Evolutionary conservation across 2,329 filamentous ascomycete genomes (phyloP), one percentile per base, ranked within the genome.

Genomic region (Incumbomyces lentus): DNA sequence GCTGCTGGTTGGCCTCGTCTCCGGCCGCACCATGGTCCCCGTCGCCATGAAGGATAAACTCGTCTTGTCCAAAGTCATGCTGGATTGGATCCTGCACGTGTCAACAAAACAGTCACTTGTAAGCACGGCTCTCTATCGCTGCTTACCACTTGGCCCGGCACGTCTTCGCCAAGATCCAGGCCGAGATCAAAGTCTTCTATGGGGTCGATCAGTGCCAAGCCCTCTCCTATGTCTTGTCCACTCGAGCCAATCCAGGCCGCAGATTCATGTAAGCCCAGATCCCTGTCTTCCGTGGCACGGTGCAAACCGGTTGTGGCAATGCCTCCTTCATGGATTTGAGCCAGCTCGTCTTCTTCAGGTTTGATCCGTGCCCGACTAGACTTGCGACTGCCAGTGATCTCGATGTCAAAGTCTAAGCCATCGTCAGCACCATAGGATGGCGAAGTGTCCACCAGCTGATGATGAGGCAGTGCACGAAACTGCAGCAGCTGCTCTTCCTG

Each of bases 391-490:
- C 22, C 22, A 4, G 8, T 5, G 8, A 26, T 26, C 22, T 26
- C 22, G 22, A 26, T 5, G 29, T 68, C 66, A 10, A 72, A 57
- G n/a, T 68, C 60, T 18, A 67, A 57, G 12, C 51, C 48, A 14
- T 55, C 57, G 52, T n/a, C 53, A 46, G 46, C 48, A 31, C 22
- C 34, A 17, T 38, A 22, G 13, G 42, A 45, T n/a, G 34, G 38
- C 7, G 17, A 45, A 17, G 18, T 10, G 12, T 38, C 33, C 12
- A 45, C n/a, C n/a, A n/a, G n/a, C n/a, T n/a, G 34, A 38, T 32
- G 33, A 8, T 22, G 12, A 22, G 18, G 6, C 13, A 8, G 7
- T 30, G 18, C 33, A 11, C 37, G 14, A 11, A 45, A 19, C 13
- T 29, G 34, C n/a, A n/a, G n/a, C n/a, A n/a, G n/a, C 19, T 54